Base-by-base conservation (phyloP, 352 stramenopile species). In the Phytophthora sansomeana region DNA sequence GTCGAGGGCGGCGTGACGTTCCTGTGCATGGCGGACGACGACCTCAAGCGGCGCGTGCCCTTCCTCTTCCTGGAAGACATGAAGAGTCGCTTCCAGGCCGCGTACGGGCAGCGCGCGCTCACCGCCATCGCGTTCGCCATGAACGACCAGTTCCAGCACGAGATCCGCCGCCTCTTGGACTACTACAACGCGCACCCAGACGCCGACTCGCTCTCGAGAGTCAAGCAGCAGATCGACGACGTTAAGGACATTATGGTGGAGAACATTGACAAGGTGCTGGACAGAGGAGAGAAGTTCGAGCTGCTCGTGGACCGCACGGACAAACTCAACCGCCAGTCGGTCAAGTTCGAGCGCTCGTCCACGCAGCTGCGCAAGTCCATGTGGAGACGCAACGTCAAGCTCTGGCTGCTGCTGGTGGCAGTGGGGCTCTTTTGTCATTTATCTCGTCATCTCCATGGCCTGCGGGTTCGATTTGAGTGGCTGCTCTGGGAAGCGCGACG, bases 191-290 rank as follows among this genome's bases (percentile, higher is more conserved):
- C 85, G 10, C 85, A 95, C 57, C 91, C 96, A 5, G 86, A 98
- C 32, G 88, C 96, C 24, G 96, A 99, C 75, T 92, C 91, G 57
- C 90, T 99, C 56, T 91, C 87, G 26, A 69, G 80, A 4, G 96
- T 99, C 29, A 92, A 98, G 75, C 89, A 91, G 66, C 96, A 99
- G 83, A 95, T 99, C 55, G 96, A 99, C 68, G 93, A 98, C 47
- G 97, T 99, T 3, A 99, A 99, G 71, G 93, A 98, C 69, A 92
- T 98, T 52, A 99, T 99, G 96, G 91, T 99, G 32, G 91, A 99
- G 71, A 99, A 99, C 75, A 99, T 99, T 69, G 97, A 99, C 58
- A 98, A 98, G 73, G 93, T 99, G 30, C 78, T 99, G 58, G 96
- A 99, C 52, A 77, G 98, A 35, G 98, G 98, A 16, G 97, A 99